These are phyloP conservation scores for Suillus americanus DNA, from an alignment of 768 basidiomycete genomes.

Conservation along the genomic window DNA sequence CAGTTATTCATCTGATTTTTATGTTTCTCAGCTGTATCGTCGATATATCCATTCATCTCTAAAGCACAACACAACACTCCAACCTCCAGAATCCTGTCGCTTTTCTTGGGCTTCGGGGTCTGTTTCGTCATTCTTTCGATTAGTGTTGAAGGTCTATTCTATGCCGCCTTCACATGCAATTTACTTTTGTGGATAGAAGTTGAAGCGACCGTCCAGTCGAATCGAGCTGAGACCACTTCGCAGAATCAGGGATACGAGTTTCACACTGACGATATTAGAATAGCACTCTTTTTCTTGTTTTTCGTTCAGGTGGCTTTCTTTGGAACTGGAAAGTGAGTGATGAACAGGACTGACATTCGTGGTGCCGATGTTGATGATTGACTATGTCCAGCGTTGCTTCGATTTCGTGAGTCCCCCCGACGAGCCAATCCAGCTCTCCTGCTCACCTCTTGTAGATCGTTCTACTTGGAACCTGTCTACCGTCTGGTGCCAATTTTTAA, in stretches of 20 bases:
- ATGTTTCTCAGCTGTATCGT: conserved; percentile 42
- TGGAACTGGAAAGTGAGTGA: conserved; percentile 76
- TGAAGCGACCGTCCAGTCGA: conserved; percentile 40
- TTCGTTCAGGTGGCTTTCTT: conserved; percentile 88
- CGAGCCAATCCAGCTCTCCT: not conserved
- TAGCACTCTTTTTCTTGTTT: conserved; percentile 80
- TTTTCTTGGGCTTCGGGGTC: conserved; percentile 71
- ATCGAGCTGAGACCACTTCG: conserved; percentile 1
- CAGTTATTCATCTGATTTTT: not conserved
- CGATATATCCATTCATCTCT: conserved; percentile 49
- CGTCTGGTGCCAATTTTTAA: conserved; percentile 83
- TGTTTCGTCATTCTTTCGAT: conserved; percentile 82
- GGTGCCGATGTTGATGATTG: conserved; percentile 1
- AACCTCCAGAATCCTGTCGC: conserved; percentile 52
- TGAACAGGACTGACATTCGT: not conserved
- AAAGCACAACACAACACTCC: conserved; percentile 36
- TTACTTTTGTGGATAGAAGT: conserved; percentile 68
- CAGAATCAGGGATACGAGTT: conserved; percentile 39
- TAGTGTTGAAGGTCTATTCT: conserved; percentile 81
- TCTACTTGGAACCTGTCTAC: conserved; percentile 87
- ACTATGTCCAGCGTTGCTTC: conserved; percentile 62
- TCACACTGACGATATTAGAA: conserved; percentile 62
- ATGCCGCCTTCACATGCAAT: conserved; percentile 62
- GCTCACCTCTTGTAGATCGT: conserved; percentile 47
- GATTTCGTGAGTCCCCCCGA: conserved; percentile 58